Percentiles rank a stretch among this genome's conserved stretches.
phyloP scores from a whole-genome alignment of 2,329 filamentous ascomycete species.

The Fusarium begoniae region DNA sequence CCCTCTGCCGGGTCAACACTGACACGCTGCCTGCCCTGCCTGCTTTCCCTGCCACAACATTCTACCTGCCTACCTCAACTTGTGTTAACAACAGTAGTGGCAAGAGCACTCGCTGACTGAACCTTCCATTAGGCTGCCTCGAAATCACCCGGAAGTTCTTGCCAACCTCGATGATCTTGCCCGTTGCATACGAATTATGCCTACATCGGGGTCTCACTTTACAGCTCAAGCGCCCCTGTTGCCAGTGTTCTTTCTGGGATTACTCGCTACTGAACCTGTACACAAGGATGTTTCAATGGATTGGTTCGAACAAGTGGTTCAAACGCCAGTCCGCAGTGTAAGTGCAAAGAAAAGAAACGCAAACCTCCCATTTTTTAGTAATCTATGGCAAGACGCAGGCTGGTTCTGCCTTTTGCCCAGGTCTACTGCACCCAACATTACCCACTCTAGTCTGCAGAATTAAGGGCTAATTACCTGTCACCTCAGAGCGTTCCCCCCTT shows the following conservation, averaged over 20 bases:
- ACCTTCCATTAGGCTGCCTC: slow-evolving; percentile 45
- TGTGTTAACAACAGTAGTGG: background rate
- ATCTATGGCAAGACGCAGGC: slow-evolving; percentile 29
- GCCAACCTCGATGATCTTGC: slow-evolving; percentile 46
- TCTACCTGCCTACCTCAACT: background rate
- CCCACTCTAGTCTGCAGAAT: slow-evolving; percentile 25
- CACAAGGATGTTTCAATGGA: slow-evolving; percentile 44
- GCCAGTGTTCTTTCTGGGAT: slow-evolving; percentile 53
- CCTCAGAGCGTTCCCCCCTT: slow-evolving; percentile 53
- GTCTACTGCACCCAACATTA: slow-evolving; percentile 20
- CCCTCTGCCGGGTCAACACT: background rate
- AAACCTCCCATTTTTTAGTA: slow-evolving; percentile 18
- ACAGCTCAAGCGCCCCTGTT: slow-evolving; percentile 54
- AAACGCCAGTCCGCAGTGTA: slow-evolving; percentile 52
- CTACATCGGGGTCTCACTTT: slow-evolving; percentile 52
- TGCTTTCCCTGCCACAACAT: background rate
- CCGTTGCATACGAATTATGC: slow-evolving; percentile 52
- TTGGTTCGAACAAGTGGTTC: slow-evolving; percentile 52
- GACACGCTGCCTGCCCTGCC: background rate
- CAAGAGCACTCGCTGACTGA: slow-evolving; percentile 11
- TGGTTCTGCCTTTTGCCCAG: slow-evolving; percentile 31
- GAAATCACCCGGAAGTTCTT: slow-evolving; percentile 49
- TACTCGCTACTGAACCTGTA: slow-evolving; percentile 45
- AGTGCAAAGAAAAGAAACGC: slow-evolving; percentile 35
- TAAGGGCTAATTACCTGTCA: slow-evolving; percentile 27